Evolutionary conservation across 2,329 filamentous ascomycete genomes (phyloP).

Genomic region (Exophiala viscosa): DNA sequence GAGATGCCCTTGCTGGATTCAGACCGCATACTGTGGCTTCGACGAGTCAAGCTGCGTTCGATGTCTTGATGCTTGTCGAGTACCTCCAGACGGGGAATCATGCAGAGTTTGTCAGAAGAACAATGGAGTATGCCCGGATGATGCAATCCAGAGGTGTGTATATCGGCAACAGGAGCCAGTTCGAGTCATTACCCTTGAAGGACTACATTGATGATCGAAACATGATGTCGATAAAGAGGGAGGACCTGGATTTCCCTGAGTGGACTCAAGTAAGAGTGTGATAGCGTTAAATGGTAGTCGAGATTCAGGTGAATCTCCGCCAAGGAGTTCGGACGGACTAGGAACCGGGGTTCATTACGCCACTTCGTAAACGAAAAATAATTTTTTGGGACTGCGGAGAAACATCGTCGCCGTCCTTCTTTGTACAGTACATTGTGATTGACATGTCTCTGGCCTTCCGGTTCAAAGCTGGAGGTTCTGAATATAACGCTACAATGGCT

Average conservation of each 20-base stretch:
- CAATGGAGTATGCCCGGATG: constrained; percentile 21
- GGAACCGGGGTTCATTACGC: not conserved
- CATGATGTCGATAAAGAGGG: constrained; percentile 18
- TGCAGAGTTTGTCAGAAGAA: constrained; percentile 26
- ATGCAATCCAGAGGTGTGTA: constrained; percentile 17
- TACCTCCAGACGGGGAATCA: constrained; percentile 23
- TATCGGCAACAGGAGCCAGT: constrained; percentile 22
- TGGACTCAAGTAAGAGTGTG: constrained; percentile 17
- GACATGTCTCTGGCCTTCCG: constrained; percentile 66
- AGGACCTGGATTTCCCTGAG: constrained; percentile 20
- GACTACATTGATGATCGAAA: constrained; percentile 22
- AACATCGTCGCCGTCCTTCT: not conserved
- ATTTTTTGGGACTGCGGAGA: not conserved
- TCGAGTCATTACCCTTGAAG: constrained; percentile 15
- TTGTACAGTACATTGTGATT: not conserved
- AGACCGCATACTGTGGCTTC: constrained; percentile 31
- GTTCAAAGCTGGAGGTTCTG: constrained; percentile 73
- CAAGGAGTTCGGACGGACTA: not conserved
- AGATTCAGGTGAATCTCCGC: not conserved
- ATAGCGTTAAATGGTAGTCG: not conserved
- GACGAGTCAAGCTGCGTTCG: constrained; percentile 30
- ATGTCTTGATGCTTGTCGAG: constrained; percentile 27
- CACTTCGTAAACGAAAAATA: not conserved
- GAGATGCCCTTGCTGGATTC: constrained; percentile 30
- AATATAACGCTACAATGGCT: constrained; percentile 66